Percentiles rank a stretch among this genome's conserved stretches.
phyloP scores from a whole-genome alignment of 345 rosid genomes.

The Clausena lansium region DNA sequence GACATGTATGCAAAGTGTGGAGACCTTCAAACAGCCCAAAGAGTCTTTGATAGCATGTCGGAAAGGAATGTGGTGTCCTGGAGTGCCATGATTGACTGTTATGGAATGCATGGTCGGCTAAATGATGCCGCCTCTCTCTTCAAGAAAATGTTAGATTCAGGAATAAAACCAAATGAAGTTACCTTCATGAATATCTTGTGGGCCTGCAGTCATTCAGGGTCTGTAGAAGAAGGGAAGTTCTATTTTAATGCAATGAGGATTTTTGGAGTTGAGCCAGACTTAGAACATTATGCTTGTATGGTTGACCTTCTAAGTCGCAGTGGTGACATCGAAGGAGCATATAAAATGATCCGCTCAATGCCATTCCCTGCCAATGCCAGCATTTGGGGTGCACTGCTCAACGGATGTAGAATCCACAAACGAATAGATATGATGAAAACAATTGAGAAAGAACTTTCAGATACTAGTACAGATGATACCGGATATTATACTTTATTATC shows the following conservation, averaged over 20 bases:
- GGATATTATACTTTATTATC: slow-evolving; percentile 71
- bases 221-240: slow-evolving; percentile 52
- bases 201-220: slow-evolving; percentile 86
- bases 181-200: slow-evolving; percentile 82
- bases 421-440: slow-evolving; percentile 61
- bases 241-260: slow-evolving; percentile 58
- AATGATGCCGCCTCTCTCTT: slow-evolving; percentile 55
- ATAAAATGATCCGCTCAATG: slow-evolving; percentile 54
- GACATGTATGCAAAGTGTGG: slow-evolving; percentile 84
- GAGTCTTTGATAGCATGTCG: slow-evolving; percentile 43
- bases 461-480: slow-evolving; percentile 49
- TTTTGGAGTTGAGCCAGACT: slow-evolving; percentile 53
- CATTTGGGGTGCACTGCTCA: slow-evolving; percentile 72
- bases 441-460: slow-evolving; percentile 39
- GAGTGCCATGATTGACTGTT: slow-evolving; percentile 69
- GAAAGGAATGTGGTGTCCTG: slow-evolving; percentile 66
- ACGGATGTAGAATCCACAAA: slow-evolving; percentile 75
- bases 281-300: slow-evolving; percentile 76
- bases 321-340: slow-evolving; percentile 69
- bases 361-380: slow-evolving; percentile 59
- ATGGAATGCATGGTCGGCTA: slow-evolving; percentile 72
- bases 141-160: slow-evolving; percentile 54
- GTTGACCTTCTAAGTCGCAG: slow-evolving; percentile 84
- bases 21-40: slow-evolving; percentile 56
- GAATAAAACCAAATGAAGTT: slow-evolving; percentile 65